A percentile compares a stretch with the other conserved stretches of the same genome.
Evolutionary conservation across 768 basidiomycete genomes (phyloP).

Genomic region (Suillus lakei): DNA sequence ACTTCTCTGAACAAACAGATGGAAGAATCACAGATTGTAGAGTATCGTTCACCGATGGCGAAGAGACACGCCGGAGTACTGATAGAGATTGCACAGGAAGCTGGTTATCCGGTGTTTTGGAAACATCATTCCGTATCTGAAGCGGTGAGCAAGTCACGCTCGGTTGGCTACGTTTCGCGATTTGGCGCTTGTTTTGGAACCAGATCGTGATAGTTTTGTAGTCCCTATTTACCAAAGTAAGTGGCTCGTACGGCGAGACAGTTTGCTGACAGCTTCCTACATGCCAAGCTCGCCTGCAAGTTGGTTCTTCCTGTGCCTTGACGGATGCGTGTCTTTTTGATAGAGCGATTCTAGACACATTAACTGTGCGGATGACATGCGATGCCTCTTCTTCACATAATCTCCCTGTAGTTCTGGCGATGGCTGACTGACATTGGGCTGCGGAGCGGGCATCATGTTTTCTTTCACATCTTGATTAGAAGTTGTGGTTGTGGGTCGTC

Average conservation of each 20-base stretch:
- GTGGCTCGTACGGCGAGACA: background rate
- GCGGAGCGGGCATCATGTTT: slow-evolving; percentile 10
- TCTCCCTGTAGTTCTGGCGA: background rate
- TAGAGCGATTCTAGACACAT: slow-evolving; percentile 33
- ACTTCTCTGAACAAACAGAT: background rate
- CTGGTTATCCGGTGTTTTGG: slow-evolving; percentile 5
- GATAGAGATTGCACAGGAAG: slow-evolving; percentile 18
- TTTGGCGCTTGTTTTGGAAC: slow-evolving; percentile 85
- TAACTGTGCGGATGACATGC: slow-evolving; percentile 38
- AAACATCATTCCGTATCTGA: background rate
- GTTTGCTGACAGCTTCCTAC: slow-evolving; percentile 22
- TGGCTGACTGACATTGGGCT: slow-evolving; percentile 3
- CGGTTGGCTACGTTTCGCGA: slow-evolving; percentile 33
- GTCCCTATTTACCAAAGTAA: slow-evolving; percentile 33
- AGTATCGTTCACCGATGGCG: slow-evolving; percentile 23
- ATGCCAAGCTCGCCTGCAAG: slow-evolving; percentile 32
- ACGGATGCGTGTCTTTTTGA: slow-evolving; percentile 33
- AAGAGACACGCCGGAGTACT: slow-evolving; percentile 32
- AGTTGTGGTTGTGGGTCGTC: slow-evolving; percentile 14
- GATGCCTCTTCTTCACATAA: slow-evolving; percentile 35
- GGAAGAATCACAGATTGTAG: background rate
- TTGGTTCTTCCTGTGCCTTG: slow-evolving; percentile 33
- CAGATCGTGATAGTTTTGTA: slow-evolving; percentile 65
- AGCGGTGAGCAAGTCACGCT: background rate
- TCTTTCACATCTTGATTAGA: slow-evolving; percentile 19